These are phyloP conservation scores for Polyrhizophydium stewartii DNA, from an alignment of 371 early-diverging fungal species.

Conservation along the genomic window DNA sequence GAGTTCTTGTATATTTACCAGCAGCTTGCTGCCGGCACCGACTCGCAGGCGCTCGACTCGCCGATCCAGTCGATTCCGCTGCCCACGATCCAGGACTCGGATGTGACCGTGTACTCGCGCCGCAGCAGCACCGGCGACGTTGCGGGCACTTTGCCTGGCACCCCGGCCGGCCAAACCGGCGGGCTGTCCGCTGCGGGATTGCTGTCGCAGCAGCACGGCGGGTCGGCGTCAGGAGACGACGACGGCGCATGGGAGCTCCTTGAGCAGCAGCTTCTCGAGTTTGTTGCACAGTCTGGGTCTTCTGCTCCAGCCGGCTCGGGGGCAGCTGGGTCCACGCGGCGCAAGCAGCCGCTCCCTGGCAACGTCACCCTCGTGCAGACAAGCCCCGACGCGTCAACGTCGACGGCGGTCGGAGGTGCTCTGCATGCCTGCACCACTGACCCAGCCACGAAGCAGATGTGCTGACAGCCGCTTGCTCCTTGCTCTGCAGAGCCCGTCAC, in stretches of 20 bases:
- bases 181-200: conserved; percentile 42
- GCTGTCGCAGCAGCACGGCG: conserved; percentile 19
- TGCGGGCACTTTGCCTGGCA: conserved; percentile 30
- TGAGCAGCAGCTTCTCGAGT: conserved; percentile 58
- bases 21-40: conserved; percentile 2
- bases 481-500: conserved; percentile 57
- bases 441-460: too few species aligned
- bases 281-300: conserved; percentile 13
- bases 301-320: background rate
- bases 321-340: background rate
- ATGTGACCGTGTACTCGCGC: background rate
- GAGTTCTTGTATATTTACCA: conserved; percentile 77
- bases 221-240: conserved; percentile 11
- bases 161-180: conserved; percentile 50
- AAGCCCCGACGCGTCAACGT: too few species aligned
- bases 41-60: background rate
- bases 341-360: conserved; percentile 9
- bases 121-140: too few species aligned
- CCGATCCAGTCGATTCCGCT: background rate
- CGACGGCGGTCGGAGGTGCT: conserved; percentile 69
- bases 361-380: too few species aligned
- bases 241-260: conserved; percentile 58
- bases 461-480: too few species aligned
- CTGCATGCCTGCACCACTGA: background rate
- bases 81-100: background rate